These are phyloP conservation scores for Breynia disticha DNA, from an alignment of 441 rosid species.

Conservation along the genomic window DNA sequence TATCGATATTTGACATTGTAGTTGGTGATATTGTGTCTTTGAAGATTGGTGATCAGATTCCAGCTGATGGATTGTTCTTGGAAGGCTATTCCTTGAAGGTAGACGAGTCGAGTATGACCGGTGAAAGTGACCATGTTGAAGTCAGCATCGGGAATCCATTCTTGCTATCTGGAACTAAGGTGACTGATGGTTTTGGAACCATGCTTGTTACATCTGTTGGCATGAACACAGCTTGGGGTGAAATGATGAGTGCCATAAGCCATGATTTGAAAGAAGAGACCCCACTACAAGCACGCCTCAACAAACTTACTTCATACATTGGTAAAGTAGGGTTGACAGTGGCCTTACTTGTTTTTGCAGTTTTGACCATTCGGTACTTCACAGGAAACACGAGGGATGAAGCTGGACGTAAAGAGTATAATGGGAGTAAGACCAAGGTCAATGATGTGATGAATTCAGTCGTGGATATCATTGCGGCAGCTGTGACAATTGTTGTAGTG, in stretches of 20 bases:
- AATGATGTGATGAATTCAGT: conserved; percentile 26
- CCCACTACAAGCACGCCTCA: conserved; percentile 38
- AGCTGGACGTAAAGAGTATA: conserved; percentile 17
- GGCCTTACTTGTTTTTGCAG: conserved; percentile 27
- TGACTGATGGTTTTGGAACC: conserved; percentile 33
- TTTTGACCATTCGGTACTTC: conserved; percentile 29
- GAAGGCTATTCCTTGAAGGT: conserved; percentile 34
- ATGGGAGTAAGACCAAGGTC: conserved; percentile 16
- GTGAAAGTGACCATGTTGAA: conserved; percentile 33
- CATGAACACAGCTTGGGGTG: conserved; percentile 35
- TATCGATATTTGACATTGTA: conserved; percentile 33
- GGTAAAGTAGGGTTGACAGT: conserved; percentile 32
- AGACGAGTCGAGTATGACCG: conserved; percentile 44
- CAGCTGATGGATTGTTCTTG: conserved; percentile 40
- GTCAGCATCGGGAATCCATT: conserved; percentile 23
- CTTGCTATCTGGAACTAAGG: conserved; percentile 36
- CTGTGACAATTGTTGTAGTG: conserved; percentile 45
- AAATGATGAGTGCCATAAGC: conserved; percentile 32
- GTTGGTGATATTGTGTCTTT: conserved; percentile 39
- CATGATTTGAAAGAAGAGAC: conserved; percentile 28
- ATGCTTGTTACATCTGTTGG: conserved; percentile 44
- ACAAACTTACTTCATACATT: conserved; percentile 32
- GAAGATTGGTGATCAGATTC: conserved; percentile 40
- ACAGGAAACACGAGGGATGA: conserved; percentile 31
- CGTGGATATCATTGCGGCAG: conserved; percentile 24